These are phyloP conservation scores for Mucor mucedo DNA, from an alignment of 371 early-diverging fungal genomes.

Conservation along the genomic window DNA sequence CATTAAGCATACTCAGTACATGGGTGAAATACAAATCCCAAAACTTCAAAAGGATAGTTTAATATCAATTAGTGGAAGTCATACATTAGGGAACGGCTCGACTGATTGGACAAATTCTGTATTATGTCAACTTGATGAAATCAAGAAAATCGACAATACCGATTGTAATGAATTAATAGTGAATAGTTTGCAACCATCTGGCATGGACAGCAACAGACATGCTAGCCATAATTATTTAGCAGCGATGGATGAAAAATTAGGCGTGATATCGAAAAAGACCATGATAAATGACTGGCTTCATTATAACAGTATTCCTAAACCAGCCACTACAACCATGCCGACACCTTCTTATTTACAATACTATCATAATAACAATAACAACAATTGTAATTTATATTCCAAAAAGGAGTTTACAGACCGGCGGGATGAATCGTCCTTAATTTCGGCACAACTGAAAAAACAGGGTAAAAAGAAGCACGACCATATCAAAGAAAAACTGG, in stretches of 20 bases:
- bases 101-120: slow-evolving; percentile 65
- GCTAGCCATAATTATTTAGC: background rate
- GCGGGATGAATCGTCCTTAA: background rate
- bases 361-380: background rate
- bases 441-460: slow-evolving; percentile 3
- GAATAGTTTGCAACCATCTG: background rate
- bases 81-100: background rate
- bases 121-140: slow-evolving; percentile 83
- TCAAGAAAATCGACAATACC: background rate
- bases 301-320: slow-evolving; percentile 4
- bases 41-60: background rate
- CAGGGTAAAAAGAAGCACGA: slow-evolving; percentile 11
- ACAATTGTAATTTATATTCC: background rate
- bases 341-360: slow-evolving; percentile 4
- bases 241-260: background rate
- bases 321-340: slow-evolving; percentile 1
- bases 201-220: background rate
- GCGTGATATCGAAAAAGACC: background rate
- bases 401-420: background rate
- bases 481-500: slow-evolving; percentile 15
- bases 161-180: background rate
- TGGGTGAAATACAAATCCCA: background rate
- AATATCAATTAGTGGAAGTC: background rate
- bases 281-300: slow-evolving; percentile 8
- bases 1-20: background rate